Base-by-base conservation (phyloP, 2,329 filamentous ascomycete species). In the Colletotrichum liriopes region DNA sequence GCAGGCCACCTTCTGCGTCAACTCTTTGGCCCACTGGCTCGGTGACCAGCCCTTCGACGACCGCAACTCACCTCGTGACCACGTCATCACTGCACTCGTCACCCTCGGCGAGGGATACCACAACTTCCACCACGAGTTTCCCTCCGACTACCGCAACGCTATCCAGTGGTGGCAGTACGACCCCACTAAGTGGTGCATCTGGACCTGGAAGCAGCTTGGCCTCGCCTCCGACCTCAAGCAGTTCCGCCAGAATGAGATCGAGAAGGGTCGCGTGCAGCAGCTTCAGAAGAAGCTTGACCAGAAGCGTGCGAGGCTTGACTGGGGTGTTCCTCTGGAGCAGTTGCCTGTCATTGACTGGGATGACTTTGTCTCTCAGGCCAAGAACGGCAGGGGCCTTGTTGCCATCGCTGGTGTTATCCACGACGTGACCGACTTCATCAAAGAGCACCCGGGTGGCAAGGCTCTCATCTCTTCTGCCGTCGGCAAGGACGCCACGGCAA, bases 61-160 rank as follows among this genome's bases (percentile, higher is more conserved):
- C 88, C 93, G 94, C 84, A 96, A 97, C 90, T 95, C 93, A 73
- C 94, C 94, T 75, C 92, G 94, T 81, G 94, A 97, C 79, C 94
- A 97, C 84, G 89, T 96, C 80, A 90, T 97, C 83, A 97, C 94
- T 51, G 94, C 94, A 55, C 85, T 97, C 23, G 92, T 94, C 77
- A 97, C 94, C 54, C 92, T 97, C 29, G 94, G 94, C 60, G 94
- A 95, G 84, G 94, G 94, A 39, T 97, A 97, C 86, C 94, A 97
- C 89, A 97, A 97, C 89, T 97, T 97, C 89, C 94, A 97, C 85
- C 94, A 97, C 88, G 94, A 97, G 83, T 97, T 97, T 85, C 94
- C 94, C 66, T 96, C 93, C 14, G 94, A 97, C 83, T 97, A 96
- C 90, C 93, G 94, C 81, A 97, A 97, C 81, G 94, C 94, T 74